Base-by-base conservation (phyloP, 352 stramenopile genomes). In the Globisporangium paddicum region DNA sequence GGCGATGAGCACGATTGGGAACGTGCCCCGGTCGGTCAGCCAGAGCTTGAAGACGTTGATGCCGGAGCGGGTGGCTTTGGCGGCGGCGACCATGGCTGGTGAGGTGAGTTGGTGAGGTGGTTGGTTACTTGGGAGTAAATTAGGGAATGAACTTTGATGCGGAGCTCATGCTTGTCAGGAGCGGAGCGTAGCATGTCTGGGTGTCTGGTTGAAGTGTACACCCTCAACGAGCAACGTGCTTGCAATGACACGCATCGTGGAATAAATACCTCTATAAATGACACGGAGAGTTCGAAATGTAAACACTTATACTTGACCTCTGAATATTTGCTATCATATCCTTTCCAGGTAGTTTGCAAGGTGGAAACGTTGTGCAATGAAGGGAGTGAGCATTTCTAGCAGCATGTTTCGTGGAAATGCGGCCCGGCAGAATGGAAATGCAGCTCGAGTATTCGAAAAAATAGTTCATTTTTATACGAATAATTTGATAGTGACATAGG, bases 1-100 rank as follows among this genome's bases (percentile, higher is more conserved):
- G 11, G 68, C 68, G 63, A 75, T 75, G 56, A 87, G 63, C 37
- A 87, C 77, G 50, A 87, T 72, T 11, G 77, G 77, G 58, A 87
- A 84, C 37, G 75, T 87, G 62, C 57, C 71, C 37, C 65, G 76
- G 71, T 87, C 77, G 13, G 77, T 87, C 40, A 59, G 69, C 77
- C 77, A 87, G 54, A 87, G 77, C 67, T 79, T 83, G 64, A 70
- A 55, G 42, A 72, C 47, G 58, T 56, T 67, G 54, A 79, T 72
- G 57, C 60, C 57, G 19, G 70, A 79, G 55, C 67, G 70, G 13
- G 62, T 67, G 16, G 63, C 62, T 16, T 48, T 47, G 53, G 57
- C 57, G 21, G 55, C 23, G 26, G 47, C 45, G 21, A 73, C 67
- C 58, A 70, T 71, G n/a, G 6, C 30, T 26, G n/a, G 28, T 16